phyloP scores from a whole-genome alignment of 805 yeast genomes.

The Saccharomycopsis capsularis region DNA sequence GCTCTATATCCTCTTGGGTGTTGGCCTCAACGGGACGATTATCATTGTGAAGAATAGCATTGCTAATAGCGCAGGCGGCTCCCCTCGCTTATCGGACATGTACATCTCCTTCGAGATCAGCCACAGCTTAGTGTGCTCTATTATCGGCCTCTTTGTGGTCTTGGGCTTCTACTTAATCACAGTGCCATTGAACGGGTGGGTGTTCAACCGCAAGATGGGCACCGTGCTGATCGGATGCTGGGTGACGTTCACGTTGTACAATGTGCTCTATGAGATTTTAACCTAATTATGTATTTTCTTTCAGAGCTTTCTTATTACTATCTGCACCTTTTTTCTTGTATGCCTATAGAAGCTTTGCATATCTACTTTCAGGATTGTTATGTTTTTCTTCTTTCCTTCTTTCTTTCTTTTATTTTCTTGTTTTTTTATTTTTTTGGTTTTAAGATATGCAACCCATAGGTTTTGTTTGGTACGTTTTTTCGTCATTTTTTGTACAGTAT shows the following conservation, averaged over 20 bases:
- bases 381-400: no score
- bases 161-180: slow-evolving; percentile 33
- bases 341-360: no score
- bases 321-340: no score
- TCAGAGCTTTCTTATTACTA: no score
- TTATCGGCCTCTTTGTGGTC: slow-evolving; percentile 35
- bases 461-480: no score
- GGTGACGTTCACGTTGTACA: slow-evolving; percentile 25
- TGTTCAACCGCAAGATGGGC: slow-evolving; percentile 38
- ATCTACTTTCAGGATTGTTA: no score
- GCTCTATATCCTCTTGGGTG: slow-evolving; percentile 66
- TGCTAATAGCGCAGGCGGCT: background rate
- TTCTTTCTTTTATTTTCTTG: no score
- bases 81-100: background rate
- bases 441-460: no score
- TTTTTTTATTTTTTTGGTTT: no score
- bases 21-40: slow-evolving; percentile 67
- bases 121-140: slow-evolving; percentile 32
- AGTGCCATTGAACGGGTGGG: slow-evolving; percentile 43
- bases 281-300: no score
- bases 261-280: slow-evolving; percentile 18
- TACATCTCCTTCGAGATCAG: slow-evolving; percentile 31
- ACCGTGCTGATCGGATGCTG: slow-evolving; percentile 25
- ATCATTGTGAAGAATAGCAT: slow-evolving; percentile 25
- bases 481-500: no score